Evolutionary conservation across 768 basidiomycete species (phyloP).

Genomic region (Candolleomyces eurysporus): DNA sequence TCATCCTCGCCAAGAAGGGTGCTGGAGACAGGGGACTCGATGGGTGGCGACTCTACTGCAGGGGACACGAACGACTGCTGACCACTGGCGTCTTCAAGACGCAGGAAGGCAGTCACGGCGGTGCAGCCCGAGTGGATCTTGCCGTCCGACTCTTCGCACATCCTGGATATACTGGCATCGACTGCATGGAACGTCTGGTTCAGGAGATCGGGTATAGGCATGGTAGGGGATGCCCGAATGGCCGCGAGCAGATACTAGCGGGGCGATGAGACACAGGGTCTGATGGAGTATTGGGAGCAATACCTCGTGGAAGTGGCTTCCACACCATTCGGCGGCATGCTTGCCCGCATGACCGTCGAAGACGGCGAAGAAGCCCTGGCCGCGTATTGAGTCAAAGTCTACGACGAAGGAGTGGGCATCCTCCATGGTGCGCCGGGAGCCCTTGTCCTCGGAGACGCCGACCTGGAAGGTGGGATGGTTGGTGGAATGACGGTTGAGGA

Average conservation of each 20-base stretch:
- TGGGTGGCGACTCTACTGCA: constrained; percentile 23
- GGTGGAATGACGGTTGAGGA: constrained; percentile 73
- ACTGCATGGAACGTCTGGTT: constrained; percentile 95
- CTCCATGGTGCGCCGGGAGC: constrained; percentile 92
- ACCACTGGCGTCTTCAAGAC: constrained; percentile 81
- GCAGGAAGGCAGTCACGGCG: constrained; percentile 92
- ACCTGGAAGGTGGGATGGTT: constrained; percentile 66
- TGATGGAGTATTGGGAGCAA: not conserved
- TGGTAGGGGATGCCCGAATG: constrained; percentile 56
- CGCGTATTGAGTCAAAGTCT: constrained; percentile 86
- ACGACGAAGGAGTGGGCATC: constrained; percentile 96
- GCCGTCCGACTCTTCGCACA: constrained; percentile 84
- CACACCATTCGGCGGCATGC: constrained; percentile 99
- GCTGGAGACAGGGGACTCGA: constrained; percentile 34
- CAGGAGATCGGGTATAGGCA: constrained; percentile 80
- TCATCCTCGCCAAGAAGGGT: constrained; percentile 30
- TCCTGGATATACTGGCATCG: constrained; percentile 75
- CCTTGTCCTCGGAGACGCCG: constrained; percentile 82
- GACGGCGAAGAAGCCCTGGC: constrained; percentile 97
- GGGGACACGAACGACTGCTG: constrained; percentile 62
- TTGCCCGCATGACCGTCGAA: constrained; percentile 99
- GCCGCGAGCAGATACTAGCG: constrained; percentile 58
- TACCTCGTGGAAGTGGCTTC: constrained; percentile 92
- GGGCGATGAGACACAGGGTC: not conserved
- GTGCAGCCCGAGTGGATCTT: constrained; percentile 97